A percentile compares a stretch with the other conserved stretches of the same genome.
These are phyloP conservation scores for Chrysopogon serrulatus DNA, from an alignment of 176 grass and related monocot species.

Conservation along the genomic window DNA sequence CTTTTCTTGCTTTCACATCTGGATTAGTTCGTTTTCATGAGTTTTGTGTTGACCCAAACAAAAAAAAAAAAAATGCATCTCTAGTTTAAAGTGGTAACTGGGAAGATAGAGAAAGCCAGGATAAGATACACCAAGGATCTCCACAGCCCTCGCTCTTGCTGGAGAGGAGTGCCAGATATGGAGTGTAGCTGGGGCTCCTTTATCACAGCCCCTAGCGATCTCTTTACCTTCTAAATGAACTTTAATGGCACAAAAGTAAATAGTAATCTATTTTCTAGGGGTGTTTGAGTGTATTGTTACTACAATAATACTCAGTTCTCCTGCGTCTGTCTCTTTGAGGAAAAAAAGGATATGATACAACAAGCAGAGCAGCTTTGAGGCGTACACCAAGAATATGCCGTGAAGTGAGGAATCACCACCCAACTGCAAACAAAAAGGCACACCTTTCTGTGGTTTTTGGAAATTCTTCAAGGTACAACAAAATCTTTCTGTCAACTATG, in stretches of 20 bases:
- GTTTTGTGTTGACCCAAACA: neutral
- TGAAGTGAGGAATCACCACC: neutral
- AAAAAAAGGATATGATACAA: neutral
- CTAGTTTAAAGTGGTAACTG: neutral
- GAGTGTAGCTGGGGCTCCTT: neutral
- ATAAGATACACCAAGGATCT: neutral
- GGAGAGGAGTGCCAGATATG: neutral
- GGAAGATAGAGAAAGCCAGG: neutral
- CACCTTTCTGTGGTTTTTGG: neutral
- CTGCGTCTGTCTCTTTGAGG: neutral
- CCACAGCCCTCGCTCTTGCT: neutral
- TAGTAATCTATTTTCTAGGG: no score
- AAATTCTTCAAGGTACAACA: neutral
- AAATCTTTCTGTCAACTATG: neutral
- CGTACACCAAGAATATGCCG: neutral
- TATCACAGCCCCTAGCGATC: neutral
- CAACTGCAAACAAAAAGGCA: neutral
- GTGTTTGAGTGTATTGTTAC: no score
- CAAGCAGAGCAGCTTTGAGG: neutral
- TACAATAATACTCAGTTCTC: no score
- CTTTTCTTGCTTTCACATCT: neutral
- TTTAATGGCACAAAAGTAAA: no score
- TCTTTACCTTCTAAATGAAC: no score
- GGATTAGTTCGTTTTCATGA: neutral
- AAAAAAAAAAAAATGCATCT: neutral